These are phyloP conservation scores for Aspergillus quadrilineatus DNA, from an alignment of 2,329 filamentous ascomycete species.

Conservation along the genomic window DNA sequence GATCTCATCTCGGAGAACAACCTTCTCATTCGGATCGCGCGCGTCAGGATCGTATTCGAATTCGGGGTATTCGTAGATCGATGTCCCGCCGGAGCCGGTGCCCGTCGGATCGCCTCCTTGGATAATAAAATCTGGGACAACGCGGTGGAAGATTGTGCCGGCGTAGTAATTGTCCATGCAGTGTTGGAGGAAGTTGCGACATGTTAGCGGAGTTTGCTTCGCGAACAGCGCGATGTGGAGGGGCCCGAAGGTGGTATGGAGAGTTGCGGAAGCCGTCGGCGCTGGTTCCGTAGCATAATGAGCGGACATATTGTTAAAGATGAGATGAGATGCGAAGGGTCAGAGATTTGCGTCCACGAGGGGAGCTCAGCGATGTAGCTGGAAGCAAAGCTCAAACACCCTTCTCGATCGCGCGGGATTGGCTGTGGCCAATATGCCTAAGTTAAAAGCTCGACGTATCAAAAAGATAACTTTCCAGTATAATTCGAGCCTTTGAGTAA, in stretches of 20 bases:
- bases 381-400: background rate
- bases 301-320: conserved; percentile 65
- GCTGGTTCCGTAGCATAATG: conserved; percentile 94
- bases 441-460: background rate
- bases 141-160: conserved; percentile 87
- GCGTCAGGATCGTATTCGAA: conserved; percentile 55
- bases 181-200: conserved; percentile 92
- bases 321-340: background rate
- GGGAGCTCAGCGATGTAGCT: background rate
- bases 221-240: conserved; percentile 91
- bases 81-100: conserved; percentile 86
- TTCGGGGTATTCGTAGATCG: conserved; percentile 74
- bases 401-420: background rate
- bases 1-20: conserved; percentile 83
- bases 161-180: conserved; percentile 95
- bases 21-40: conserved; percentile 50
- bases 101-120: conserved; percentile 95
- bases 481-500: background rate
- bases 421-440: background rate
- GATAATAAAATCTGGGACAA: conserved; percentile 87
- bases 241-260: conserved; percentile 87
- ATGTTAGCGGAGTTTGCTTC: conserved; percentile 86
- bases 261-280: conserved; percentile 84
- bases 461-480: background rate
- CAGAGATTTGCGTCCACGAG: background rate